Evolutionary conservation across 75 land plant species (phyloP).

Genomic region (Cupressus sempervirens): DNA sequence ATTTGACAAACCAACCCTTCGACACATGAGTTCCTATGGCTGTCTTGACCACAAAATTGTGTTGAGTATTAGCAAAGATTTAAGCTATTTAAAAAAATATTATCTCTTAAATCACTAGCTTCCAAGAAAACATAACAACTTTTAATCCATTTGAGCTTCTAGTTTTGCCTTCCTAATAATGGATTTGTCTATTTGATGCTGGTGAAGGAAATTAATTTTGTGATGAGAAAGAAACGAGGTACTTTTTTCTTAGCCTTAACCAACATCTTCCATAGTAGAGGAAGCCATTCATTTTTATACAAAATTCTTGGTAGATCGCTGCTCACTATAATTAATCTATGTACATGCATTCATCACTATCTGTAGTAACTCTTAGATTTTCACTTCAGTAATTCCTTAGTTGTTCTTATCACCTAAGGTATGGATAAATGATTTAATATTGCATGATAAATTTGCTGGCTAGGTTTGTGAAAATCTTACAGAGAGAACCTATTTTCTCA

Average conservation of each 20-base stretch:
- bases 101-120: no score
- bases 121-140: no score
- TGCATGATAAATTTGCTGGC: not conserved
- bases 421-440: not conserved
- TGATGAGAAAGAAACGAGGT: not conserved
- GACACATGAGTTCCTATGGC: no score
- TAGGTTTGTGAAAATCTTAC: not conserved
- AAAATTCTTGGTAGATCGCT: not conserved
- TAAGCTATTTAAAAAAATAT: no score
- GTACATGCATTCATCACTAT: not conserved
- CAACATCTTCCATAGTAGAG: not conserved
- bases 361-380: not conserved
- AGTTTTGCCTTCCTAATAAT: not conserved
- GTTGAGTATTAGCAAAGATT: no score
- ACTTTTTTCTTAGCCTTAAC: not conserved
- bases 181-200: not conserved
- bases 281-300: not conserved
- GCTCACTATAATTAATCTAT: not conserved
- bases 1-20: no score
- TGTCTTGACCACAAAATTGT: no score
- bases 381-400: not conserved
- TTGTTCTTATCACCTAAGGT: not conserved
- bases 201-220: no score
- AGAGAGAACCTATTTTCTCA: not conserved
- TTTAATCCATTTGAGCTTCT: not conserved